phyloP scores from a whole-genome alignment of 495 filamentous ascomycete species.

The Tuber microsphaerosporum region DNA sequence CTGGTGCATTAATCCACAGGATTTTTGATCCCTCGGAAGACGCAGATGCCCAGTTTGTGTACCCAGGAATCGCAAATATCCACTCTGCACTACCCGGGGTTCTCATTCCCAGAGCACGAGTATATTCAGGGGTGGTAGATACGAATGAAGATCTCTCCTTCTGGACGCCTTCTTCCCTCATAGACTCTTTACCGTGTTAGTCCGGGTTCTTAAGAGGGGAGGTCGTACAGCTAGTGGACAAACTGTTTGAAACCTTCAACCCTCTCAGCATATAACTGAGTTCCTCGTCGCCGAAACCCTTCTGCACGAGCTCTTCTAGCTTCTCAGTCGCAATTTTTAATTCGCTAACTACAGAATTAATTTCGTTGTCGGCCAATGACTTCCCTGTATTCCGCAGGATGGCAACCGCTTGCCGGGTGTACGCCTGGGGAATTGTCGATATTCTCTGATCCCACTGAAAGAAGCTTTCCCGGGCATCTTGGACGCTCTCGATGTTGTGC shows the following conservation, averaged over 20 bases:
- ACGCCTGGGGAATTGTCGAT: background rate
- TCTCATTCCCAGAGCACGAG: background rate
- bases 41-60: background rate
- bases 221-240: background rate
- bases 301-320: background rate
- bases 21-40: background rate
- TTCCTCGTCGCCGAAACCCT: background rate
- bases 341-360: background rate
- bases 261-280: slow-evolving; percentile 2
- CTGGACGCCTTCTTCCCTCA: background rate
- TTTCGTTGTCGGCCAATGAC: background rate
- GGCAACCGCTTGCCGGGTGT: background rate
- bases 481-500: background rate
- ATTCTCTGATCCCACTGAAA: background rate
- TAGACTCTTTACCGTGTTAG: background rate
- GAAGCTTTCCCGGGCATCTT: background rate
- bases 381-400: background rate
- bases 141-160: background rate
- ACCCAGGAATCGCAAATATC: background rate
- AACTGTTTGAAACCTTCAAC: background rate
- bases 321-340: background rate
- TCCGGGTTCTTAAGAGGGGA: background rate
- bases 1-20: background rate
- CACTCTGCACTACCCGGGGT: background rate
- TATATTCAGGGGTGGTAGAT: background rate